phyloP scores from a whole-genome alignment of 2,329 filamentous ascomycete genomes.

The Shiraia bambusicola region DNA sequence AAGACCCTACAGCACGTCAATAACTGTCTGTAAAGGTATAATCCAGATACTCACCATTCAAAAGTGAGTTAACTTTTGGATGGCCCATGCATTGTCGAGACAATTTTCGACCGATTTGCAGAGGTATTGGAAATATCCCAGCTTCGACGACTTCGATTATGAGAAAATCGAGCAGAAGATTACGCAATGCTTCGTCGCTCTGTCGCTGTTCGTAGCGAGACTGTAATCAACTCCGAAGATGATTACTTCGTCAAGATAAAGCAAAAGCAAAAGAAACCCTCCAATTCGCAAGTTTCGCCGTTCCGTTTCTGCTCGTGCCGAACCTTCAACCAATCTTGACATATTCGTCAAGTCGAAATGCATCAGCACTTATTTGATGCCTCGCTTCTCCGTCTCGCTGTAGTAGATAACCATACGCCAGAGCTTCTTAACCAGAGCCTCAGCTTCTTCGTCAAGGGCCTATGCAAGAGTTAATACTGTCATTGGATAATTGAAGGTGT shows the following conservation, averaged over 20 bases:
- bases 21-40: conserved; percentile 8
- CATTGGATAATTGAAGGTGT: neutral
- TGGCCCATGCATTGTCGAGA: too few species aligned
- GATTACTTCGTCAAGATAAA: neutral
- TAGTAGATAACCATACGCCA: conserved; percentile 99
- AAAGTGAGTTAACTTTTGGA: neutral
- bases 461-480: conserved; percentile 38
- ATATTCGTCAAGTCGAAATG: too few species aligned
- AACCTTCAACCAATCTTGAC: too few species aligned
- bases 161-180: too few species aligned
- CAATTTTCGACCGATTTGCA: too few species aligned
- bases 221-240: neutral
- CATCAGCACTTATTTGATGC: conserved; percentile 52
- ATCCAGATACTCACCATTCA: conserved; percentile 18
- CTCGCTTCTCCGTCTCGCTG: conserved; percentile 89
- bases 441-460: conserved; percentile 92
- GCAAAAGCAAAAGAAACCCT: neutral
- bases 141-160: too few species aligned
- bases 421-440: conserved; percentile 90
- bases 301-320: too few species aligned
- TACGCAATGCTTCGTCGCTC: too few species aligned
- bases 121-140: too few species aligned
- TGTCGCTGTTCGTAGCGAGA: neutral
- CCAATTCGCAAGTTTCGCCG: too few species aligned
- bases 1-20: conserved; percentile 25